Conservation (phyloP, 2,329 filamentous ascomycete genomes). For the Apiospora marii region DNA sequence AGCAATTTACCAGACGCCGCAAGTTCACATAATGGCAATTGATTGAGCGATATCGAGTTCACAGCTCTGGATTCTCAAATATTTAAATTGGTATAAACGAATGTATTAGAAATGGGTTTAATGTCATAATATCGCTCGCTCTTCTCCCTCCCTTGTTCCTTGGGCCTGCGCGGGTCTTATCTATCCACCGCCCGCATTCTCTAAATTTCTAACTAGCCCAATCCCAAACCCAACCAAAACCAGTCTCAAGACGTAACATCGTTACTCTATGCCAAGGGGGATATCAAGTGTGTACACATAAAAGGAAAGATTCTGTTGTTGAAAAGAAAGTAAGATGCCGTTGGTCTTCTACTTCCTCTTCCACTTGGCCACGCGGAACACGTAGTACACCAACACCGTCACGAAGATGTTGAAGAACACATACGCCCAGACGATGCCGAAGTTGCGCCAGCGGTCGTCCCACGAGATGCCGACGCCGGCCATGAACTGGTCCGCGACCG, state of each 20-base stretch:
- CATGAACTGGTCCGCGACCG: constrained; percentile 61
- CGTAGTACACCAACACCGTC: constrained; percentile 64
- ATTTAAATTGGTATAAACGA: not conserved
- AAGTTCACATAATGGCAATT: no score
- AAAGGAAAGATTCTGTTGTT: not conserved
- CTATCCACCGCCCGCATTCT: not conserved
- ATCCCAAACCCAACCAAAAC: not conserved
- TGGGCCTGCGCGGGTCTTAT: not conserved
- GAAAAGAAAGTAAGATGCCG: not conserved
- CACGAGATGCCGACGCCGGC: constrained; percentile 59
- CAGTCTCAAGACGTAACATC: not conserved
- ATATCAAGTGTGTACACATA: not conserved
- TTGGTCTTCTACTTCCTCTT: not conserved
- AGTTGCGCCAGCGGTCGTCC: constrained; percentile 71
- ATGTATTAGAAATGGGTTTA: not conserved
- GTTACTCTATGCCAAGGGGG: not conserved
- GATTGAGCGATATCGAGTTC: no score
- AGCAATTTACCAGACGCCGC: no score
- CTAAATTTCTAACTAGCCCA: not conserved
- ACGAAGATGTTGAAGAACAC: constrained; percentile 65
- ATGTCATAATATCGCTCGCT: not conserved
- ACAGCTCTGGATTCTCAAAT: no score
- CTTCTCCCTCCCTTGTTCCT: not conserved
- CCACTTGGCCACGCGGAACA: constrained; percentile 55
- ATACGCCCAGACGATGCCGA: constrained; percentile 68